phyloP scores from a whole-genome alignment of 768 basidiomycete species.

The button mushroom (Agaricus bisporus) region DNA sequence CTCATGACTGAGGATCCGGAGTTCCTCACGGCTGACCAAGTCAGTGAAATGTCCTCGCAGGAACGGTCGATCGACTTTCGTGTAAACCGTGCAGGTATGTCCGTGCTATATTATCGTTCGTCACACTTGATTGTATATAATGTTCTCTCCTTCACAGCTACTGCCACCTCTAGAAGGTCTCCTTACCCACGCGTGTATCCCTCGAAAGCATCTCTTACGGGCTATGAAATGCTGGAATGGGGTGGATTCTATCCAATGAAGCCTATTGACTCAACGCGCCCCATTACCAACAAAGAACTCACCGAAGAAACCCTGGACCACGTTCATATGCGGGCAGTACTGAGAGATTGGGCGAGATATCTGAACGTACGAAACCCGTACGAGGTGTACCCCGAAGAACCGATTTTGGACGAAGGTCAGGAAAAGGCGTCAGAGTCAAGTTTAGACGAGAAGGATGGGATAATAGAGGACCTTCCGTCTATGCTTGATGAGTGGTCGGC shows the following conservation, averaged over 20 bases:
- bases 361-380: conserved; percentile 20
- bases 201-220: no score
- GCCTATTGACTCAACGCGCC: conserved; percentile 20
- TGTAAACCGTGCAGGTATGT: conserved; percentile 14
- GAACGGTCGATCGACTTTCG: conserved; percentile 13
- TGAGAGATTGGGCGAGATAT: conserved; percentile 19
- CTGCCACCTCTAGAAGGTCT: no score
- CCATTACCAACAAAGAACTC: conserved; percentile 19
- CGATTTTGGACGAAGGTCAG: not conserved
- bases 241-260: conserved; percentile 28
- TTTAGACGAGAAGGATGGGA: no score
- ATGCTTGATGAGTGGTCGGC: not conserved
- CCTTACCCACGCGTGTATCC: no score
- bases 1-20: conserved; percentile 13
- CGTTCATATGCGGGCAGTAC: conserved; percentile 22
- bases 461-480: not conserved
- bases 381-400: conserved; percentile 15
- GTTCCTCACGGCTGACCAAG: conserved; percentile 6
- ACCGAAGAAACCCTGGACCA: conserved; percentile 20
- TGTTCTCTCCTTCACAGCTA: no score
- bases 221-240: conserved; percentile 26
- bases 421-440: not conserved
- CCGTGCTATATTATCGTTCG: not conserved
- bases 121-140: no score
- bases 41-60: conserved; percentile 6